Percentiles rank a stretch among this genome's conserved stretches.
Evolutionary conservation across 2,329 filamentous ascomycete species (phyloP).

Genomic region (Aspergillus tubingensis): DNA sequence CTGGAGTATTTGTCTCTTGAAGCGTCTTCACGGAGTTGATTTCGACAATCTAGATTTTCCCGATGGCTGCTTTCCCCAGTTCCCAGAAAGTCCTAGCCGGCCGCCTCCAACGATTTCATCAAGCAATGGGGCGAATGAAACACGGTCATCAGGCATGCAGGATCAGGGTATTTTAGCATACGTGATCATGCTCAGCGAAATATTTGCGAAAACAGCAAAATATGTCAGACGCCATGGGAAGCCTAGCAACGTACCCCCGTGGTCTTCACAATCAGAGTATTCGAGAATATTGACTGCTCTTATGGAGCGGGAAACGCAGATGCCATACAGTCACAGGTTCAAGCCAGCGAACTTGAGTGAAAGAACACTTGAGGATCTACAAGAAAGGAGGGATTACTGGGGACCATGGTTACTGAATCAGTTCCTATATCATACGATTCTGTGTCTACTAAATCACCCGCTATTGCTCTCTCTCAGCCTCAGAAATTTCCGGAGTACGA

Average conservation of each 20-base stretch:
- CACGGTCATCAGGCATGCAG: constrained; percentile 31
- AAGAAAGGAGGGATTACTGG: constrained; percentile 54
- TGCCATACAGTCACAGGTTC: constrained; percentile 55
- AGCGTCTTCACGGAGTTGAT: constrained; percentile 47
- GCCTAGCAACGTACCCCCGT: constrained; percentile 47
- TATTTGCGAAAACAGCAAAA: constrained; percentile 51
- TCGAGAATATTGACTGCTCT: constrained; percentile 53
- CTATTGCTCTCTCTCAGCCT: constrained; percentile 56
- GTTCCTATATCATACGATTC: constrained; percentile 55
- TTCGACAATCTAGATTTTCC: constrained; percentile 44
- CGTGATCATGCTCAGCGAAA: constrained; percentile 49
- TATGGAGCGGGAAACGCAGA: constrained; percentile 55
- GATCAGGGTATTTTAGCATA: constrained; percentile 51
- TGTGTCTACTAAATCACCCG: constrained; percentile 57
- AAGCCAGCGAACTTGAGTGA: constrained; percentile 52
- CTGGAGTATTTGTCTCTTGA: constrained; percentile 47
- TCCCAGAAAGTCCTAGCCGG: constrained; percentile 40
- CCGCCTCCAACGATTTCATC: constrained; percentile 29
- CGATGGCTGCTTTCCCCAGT: constrained; percentile 39
- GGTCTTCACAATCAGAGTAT: constrained; percentile 56
- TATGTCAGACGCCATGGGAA: constrained; percentile 52
- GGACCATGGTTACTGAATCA: constrained; percentile 56
- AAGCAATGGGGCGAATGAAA: constrained; percentile 21
- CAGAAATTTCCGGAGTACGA: constrained; percentile 54
- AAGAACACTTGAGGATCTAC: constrained; percentile 44